phyloP scores from a whole-genome alignment of 768 basidiomycete species.

The Phylloporus sp. region DNA sequence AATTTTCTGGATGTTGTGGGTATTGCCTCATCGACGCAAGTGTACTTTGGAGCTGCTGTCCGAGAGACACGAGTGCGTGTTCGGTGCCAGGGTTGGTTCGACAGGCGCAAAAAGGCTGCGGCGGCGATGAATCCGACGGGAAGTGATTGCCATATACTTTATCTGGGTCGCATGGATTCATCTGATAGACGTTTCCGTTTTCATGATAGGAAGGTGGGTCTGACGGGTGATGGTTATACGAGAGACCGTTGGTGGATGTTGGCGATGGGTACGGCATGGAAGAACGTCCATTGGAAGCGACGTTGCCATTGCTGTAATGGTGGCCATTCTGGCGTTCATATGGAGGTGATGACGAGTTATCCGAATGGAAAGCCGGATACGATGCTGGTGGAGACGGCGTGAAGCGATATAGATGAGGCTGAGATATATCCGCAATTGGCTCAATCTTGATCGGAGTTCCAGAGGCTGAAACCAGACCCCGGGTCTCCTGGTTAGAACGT shows the following conservation, averaged over 20 bases:
- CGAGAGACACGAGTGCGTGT: slow-evolving; percentile 55
- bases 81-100: slow-evolving; percentile 56
- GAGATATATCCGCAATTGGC: slow-evolving; percentile 43
- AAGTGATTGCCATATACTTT: slow-evolving; percentile 32
- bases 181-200: slow-evolving; percentile 34
- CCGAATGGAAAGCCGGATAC: slow-evolving; percentile 49
- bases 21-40: slow-evolving; percentile 56
- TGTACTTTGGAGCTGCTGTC: slow-evolving; percentile 58
- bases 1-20: slow-evolving; percentile 49
- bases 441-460: slow-evolving; percentile 69
- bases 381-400: slow-evolving; percentile 56
- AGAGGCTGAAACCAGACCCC: slow-evolving; percentile 39
- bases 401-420: slow-evolving; percentile 61
- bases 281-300: slow-evolving; percentile 24
- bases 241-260: slow-evolving; percentile 31
- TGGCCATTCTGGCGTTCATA: slow-evolving; percentile 33
- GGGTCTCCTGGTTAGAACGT: slow-evolving; percentile 34
- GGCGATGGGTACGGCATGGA: slow-evolving; percentile 33
- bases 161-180: slow-evolving; percentile 32
- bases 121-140: slow-evolving; percentile 27
- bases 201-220: slow-evolving; percentile 32
- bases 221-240: slow-evolving; percentile 31
- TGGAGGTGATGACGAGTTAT: slow-evolving; percentile 34
- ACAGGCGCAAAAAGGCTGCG: slow-evolving; percentile 52
- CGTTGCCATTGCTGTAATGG: slow-evolving; percentile 29